These are phyloP conservation scores for Elsinoe fawcettii DNA, from an alignment of 2,329 filamentous ascomycete species.

Conservation along the genomic window DNA sequence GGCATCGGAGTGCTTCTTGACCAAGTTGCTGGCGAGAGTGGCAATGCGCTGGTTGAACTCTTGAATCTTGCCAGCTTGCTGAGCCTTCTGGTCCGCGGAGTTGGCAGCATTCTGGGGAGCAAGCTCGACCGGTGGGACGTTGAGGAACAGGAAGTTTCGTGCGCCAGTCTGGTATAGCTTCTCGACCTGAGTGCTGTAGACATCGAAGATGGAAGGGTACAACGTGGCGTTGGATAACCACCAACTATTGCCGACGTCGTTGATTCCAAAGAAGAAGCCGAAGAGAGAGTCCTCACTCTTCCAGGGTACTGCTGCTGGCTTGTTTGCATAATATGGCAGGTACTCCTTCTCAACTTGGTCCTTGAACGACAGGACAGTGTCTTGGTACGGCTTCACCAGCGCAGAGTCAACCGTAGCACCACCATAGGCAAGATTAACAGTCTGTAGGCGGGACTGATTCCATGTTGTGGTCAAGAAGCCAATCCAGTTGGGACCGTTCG, in stretches of 20 bases:
- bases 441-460: slow-evolving; percentile 40
- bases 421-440: slow-evolving; percentile 47
- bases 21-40: slow-evolving; percentile 37
- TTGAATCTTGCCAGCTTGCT: slow-evolving; percentile 36
- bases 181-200: slow-evolving; percentile 33
- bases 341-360: slow-evolving; percentile 44
- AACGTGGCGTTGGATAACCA: slow-evolving; percentile 31
- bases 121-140: slow-evolving; percentile 44
- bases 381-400: slow-evolving; percentile 45
- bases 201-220: slow-evolving; percentile 31
- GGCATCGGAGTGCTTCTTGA: slow-evolving; percentile 32
- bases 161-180: slow-evolving; percentile 40
- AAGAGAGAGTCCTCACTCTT: slow-evolving; percentile 40
- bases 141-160: slow-evolving; percentile 44
- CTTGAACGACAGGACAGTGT: slow-evolving; percentile 44
- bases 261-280: slow-evolving; percentile 49
- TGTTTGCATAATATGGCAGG: slow-evolving; percentile 35
- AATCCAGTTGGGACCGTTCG: slow-evolving; percentile 49
- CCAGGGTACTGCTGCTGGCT: slow-evolving; percentile 36
- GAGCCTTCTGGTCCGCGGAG: slow-evolving; percentile 26
- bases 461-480: slow-evolving; percentile 41
- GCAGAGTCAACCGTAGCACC: slow-evolving; percentile 37
- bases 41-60: slow-evolving; percentile 45
- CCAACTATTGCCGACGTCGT: slow-evolving; percentile 48
- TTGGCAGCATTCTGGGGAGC: slow-evolving; percentile 43